Evolutionary conservation across 2,329 filamentous ascomycete species (phyloP).

Genomic region (Phoma sp.): DNA sequence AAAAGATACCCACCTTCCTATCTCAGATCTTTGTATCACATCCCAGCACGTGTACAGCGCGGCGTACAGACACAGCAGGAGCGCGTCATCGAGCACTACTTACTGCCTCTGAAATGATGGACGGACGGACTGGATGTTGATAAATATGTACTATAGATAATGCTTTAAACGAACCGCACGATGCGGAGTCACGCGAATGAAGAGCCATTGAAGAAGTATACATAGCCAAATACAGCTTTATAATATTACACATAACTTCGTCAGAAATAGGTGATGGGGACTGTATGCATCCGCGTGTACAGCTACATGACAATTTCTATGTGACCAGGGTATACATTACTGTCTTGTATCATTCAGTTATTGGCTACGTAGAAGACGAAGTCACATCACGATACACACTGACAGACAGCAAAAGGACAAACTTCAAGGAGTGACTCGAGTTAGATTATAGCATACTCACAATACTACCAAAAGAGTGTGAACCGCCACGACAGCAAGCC

Average conservation of each 20-base stretch:
- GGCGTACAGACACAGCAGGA: not conserved
- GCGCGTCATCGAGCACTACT: not conserved
- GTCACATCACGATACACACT: not conserved
- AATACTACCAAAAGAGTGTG: conserved; percentile 3
- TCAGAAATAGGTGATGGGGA: no score
- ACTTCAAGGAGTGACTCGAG: conserved; percentile 7
- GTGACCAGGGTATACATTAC: no score
- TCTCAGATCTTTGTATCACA: no score
- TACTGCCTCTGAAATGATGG: not conserved
- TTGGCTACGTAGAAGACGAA: no score
- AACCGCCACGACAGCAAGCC: not conserved
- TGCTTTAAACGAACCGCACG: no score
- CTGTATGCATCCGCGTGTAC: no score
- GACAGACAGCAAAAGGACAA: not conserved
- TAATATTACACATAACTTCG: no score
- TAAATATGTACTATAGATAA: conserved; percentile 1
- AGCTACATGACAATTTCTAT: no score
- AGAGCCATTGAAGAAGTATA: no score
- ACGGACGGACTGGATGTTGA: not conserved
- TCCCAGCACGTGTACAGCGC: not conserved
- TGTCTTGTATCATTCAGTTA: no score
- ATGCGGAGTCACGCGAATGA: not conserved
- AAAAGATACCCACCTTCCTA: no score
- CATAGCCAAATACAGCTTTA: no score
- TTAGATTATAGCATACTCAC: not conserved